phyloP scores from a whole-genome alignment of 352 stramenopile genomes.

The Phytophthora cajani region DNA sequence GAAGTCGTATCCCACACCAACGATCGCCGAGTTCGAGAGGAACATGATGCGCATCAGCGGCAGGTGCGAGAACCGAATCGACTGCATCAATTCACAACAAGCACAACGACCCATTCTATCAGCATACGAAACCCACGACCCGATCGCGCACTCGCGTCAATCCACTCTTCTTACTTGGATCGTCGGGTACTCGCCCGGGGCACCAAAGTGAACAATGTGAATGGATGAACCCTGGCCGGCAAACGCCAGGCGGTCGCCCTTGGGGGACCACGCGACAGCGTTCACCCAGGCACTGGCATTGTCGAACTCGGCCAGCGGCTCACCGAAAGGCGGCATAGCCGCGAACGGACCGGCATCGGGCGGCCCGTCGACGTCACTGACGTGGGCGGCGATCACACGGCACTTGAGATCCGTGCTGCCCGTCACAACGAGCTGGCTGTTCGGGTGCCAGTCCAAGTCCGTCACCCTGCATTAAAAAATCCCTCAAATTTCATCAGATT shows the following conservation, averaged over 20 bases:
- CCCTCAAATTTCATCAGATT: not conserved
- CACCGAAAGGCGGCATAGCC: conserved; percentile 79
- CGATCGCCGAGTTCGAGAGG: conserved; percentile 87
- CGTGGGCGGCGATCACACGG: conserved; percentile 92
- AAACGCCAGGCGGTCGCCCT: conserved; percentile 89
- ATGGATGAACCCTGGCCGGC: conserved; percentile 91
- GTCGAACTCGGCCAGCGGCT: conserved; percentile 86
- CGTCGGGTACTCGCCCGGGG: conserved; percentile 70
- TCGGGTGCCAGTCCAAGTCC: conserved; percentile 93
- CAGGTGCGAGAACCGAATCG: conserved; percentile 87
- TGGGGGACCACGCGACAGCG: conserved; percentile 91
- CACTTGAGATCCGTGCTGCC: conserved; percentile 94
- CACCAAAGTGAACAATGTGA: conserved; percentile 89
- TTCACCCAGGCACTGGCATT: conserved; percentile 93
- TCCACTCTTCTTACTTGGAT: conserved; percentile 52
- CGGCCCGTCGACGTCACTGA: conserved; percentile 82
- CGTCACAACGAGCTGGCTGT: conserved; percentile 92
- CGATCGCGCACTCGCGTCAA: not conserved
- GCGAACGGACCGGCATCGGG: conserved; percentile 77
- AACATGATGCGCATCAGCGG: conserved; percentile 90
- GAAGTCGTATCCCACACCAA: conserved; percentile 92
- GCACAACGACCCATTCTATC: not conserved
- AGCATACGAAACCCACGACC: conserved; percentile 2
- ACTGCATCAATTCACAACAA: conserved; percentile 46
- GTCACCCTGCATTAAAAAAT: conserved; percentile 58